Evolutionary conservation across 306 rosid genomes (phyloP).

Genomic region (Psophocarpus tetragonolobus): DNA sequence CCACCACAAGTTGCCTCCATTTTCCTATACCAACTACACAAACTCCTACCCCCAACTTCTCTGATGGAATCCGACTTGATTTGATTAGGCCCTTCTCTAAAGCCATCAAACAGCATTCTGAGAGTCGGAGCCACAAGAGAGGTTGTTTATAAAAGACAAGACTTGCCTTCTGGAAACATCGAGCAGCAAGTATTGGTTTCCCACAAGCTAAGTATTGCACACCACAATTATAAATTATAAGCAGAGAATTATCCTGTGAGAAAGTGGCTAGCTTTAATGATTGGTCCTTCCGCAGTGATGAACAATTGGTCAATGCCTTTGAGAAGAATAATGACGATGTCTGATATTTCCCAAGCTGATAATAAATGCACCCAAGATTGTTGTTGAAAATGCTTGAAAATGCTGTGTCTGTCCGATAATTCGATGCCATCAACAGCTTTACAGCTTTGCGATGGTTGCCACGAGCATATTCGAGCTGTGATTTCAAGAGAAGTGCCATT

Average conservation of each 20-base stretch:
- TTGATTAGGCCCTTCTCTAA: conserved; percentile 70
- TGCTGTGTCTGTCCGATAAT: conserved; percentile 69
- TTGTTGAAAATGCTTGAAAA: conserved; percentile 83
- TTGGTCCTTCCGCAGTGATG: conserved; percentile 80
- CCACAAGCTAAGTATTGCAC: conserved; percentile 90
- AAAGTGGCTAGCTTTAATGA: conserved; percentile 66
- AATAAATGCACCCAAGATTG: conserved; percentile 93
- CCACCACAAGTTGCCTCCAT: conserved; percentile 92
- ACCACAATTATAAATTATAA: conserved; percentile 82
- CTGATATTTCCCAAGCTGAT: conserved; percentile 94
- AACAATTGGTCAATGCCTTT: conserved; percentile 74
- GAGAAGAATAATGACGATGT: conserved; percentile 83
- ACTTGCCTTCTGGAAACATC: conserved; percentile 92
- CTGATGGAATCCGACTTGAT: conserved; percentile 45
- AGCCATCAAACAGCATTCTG: conserved; percentile 99
- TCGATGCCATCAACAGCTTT: conserved; percentile 90
- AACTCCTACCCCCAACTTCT: conserved; percentile 64
- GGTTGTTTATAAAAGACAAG: conserved; percentile 80
- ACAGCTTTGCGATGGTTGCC: conserved; percentile 97
- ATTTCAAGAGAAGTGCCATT: conserved; percentile 93
- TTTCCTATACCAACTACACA: conserved; percentile 81
- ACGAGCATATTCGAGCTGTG: conserved; percentile 95
- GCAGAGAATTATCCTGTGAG: conserved; percentile 85
- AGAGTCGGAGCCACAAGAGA: conserved; percentile 93
- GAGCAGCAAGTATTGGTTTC: conserved; percentile 88